Evolutionary conservation across 2,329 filamentous ascomycete genomes (phyloP), one percentile per base, ranked within the genome.

Genomic region (Aspergillus tanneri): DNA sequence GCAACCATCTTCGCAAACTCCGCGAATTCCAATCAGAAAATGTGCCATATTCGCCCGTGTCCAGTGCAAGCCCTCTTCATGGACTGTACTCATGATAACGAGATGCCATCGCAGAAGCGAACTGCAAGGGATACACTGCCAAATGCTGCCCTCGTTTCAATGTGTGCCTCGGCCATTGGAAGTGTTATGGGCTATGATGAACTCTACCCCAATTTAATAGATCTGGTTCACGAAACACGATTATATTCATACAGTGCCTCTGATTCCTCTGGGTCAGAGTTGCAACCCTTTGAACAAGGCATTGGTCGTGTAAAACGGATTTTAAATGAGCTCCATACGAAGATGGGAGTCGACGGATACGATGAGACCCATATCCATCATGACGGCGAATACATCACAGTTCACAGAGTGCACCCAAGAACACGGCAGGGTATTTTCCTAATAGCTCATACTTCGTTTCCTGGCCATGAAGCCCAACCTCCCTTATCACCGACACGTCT

Each of bases 1-100:
- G 58, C 67, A 44, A 60, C 71, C 63, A 62, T 53, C 46, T 62
- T 58, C 35, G 67, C 57, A 66, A 69, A 53, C 45, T 56, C 53
- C 43, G 54, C 55, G 14, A 61, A 53, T 37, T 27, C 62, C 61
- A 62, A 62, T 61, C 86, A 92, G 60, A 81, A 88, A 14, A 79
- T 96, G 56, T 87, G 86, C 56, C 86, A 80, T 53, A 91, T 99
- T 69, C 88, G 89, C 57, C 85, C 87, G n/a, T 88, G 84, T 3
- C 89, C 91, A 3, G 87, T 97, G 0, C 91, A 96, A 57, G 93
- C 92, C 1, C 76, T 99, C 1, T 96, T 99, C 71, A 97, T 97
- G 90, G 95, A 99, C 67, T 99, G 95, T 70, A 99, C 95, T 0
- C 93, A 99, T 68, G 93, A 99, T 72, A 99, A 99, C 61, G 92